Evolutionary conservation across 768 basidiomycete species (phyloP).

Genomic region (Xerocomus potaroensis): DNA sequence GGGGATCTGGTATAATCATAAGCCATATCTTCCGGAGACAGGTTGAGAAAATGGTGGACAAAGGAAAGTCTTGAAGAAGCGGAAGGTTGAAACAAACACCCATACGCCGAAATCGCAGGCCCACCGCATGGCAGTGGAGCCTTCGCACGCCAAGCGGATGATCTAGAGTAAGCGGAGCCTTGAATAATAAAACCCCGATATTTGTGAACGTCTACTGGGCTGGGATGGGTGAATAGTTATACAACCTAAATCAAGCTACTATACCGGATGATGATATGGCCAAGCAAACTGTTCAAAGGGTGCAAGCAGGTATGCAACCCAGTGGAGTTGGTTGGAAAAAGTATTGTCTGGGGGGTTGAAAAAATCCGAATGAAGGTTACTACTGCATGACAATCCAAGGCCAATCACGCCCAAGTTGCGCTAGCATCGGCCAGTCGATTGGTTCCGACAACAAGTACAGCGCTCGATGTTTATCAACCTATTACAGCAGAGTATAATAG

Average conservation of each 20-base stretch:
- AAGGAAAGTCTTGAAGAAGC: neutral
- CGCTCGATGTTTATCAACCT: conserved; percentile 6
- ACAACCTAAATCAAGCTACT: too few relatives aligned
- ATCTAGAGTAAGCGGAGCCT: too few relatives aligned
- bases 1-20: conserved; percentile 8
- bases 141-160: conserved; percentile 19
- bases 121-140: neutral
- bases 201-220: too few relatives aligned
- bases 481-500: conserved; percentile 5
- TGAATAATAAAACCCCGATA: too few relatives aligned
- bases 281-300: too few relatives aligned
- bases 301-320: too few relatives aligned
- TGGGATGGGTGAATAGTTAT: too few relatives aligned
- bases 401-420: too few relatives aligned
- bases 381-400: too few relatives aligned
- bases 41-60: neutral
- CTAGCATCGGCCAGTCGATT: conserved; percentile 38
- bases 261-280: too few relatives aligned
- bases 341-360: conserved; percentile 39
- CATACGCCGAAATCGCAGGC: too few relatives aligned
- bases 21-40: conserved; percentile 27
- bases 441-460: neutral
- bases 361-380: conserved; percentile 38
- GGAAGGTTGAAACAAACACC: neutral
- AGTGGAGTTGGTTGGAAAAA: conserved; percentile 24